Conservation (phyloP, 345 rosid species). For the Cochlearia excelsa region DNA sequence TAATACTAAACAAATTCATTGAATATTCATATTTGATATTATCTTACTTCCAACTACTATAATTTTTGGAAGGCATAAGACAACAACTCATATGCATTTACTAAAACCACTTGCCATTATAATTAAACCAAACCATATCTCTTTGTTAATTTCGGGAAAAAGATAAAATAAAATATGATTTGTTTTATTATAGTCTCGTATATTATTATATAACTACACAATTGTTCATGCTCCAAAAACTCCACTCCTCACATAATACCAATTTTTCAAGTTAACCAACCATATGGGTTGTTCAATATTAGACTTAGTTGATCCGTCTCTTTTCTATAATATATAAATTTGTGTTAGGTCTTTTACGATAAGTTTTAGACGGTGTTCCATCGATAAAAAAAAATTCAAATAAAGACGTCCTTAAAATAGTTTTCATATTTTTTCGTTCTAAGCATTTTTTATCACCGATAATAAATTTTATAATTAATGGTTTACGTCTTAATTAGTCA, state of each 20-base stretch:
- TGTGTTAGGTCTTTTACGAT: no score
- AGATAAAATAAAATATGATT: neutral
- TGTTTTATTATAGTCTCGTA: conserved; percentile 17
- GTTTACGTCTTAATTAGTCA: no score
- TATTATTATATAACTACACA: conserved; percentile 13
- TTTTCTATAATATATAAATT: no score
- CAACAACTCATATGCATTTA: conserved; percentile 32
- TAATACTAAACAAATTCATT: neutral
- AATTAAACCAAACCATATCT: conserved; percentile 27
- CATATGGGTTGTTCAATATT: no score
- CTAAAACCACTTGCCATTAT: conserved; percentile 37
- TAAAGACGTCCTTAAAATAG: no score
- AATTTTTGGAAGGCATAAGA: conserved; percentile 21
- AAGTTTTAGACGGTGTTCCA: no score
- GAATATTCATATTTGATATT: conserved; percentile 23
- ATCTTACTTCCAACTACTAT: conserved; percentile 34
- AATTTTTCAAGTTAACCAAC: neutral
- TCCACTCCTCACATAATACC: conserved; percentile 24
- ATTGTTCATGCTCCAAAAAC: conserved; percentile 17
- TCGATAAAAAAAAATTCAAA: no score
- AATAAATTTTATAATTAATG: no score
- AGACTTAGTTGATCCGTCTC: no score
- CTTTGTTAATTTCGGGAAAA: conserved; percentile 22
- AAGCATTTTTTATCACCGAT: no score
- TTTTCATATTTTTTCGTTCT: no score